These are phyloP conservation scores for Pseudonitzschia delicatissima DNA, from an alignment of 108 stramenopile species.

Conservation along the genomic window DNA sequence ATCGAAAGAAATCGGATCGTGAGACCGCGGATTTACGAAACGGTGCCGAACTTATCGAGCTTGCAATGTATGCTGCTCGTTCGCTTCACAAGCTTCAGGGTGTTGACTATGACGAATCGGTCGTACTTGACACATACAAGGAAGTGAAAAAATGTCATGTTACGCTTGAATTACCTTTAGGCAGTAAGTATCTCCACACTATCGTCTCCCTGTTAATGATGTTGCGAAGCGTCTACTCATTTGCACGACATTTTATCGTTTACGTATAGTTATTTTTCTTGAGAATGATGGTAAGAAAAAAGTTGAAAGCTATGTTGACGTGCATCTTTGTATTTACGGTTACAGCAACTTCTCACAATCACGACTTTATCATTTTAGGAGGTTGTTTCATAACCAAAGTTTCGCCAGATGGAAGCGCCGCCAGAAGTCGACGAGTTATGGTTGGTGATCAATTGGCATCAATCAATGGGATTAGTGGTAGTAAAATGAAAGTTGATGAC, in stretches of 20 bases:
- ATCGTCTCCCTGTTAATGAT: conserved; percentile 14
- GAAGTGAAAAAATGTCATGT: conserved; percentile 70
- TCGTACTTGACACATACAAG: conserved; percentile 48
- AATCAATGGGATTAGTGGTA: conserved; percentile 62
- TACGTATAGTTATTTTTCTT: conserved; percentile 47
- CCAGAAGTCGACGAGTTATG: conserved; percentile 41
- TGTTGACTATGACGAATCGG: conserved; percentile 53
- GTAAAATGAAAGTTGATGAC: conserved; percentile 68
- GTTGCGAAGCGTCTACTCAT: background rate
- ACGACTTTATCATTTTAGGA: conserved; percentile 3
- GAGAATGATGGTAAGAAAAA: conserved; percentile 49
- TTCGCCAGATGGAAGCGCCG: conserved; percentile 61
- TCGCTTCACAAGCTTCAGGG: conserved; percentile 65
- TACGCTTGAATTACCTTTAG: conserved; percentile 62
- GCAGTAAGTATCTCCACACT: conserved; percentile 42
- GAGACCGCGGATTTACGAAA: conserved; percentile 5
- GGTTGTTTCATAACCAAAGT: conserved; percentile 79
- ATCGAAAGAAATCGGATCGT: background rate
- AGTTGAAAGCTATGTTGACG: too few species aligned
- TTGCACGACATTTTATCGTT: conserved; percentile 5
- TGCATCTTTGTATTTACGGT: too few species aligned
- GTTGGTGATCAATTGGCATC: conserved; percentile 81
- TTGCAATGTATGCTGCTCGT: conserved; percentile 54
- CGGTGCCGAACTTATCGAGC: conserved; percentile 22
- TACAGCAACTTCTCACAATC: background rate